Evolutionary conservation across 2,329 filamentous ascomycete species (phyloP), one percentile per base, ranked within the genome.

Genomic region (Fusarium sp.): DNA sequence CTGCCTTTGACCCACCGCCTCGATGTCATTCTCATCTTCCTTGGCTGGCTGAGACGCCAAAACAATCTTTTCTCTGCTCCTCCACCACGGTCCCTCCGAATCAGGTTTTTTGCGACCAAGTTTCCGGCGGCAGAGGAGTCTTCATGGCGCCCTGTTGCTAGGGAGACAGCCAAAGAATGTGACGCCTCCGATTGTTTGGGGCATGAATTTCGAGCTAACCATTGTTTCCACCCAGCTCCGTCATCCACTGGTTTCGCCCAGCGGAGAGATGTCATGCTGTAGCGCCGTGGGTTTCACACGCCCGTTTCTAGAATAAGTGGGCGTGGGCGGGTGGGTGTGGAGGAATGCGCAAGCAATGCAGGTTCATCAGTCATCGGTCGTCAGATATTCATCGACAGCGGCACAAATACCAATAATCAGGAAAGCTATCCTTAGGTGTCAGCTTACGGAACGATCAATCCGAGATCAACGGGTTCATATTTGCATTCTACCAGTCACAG

Each of bases 401-500:
- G 16, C 48, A 30, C 25, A 48, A 20, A 50, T 50, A 8, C 7
- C n/a, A 32, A 56, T 16, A 10, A 18, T 57, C 52, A 58, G 27
- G 34, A 14, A 37, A 58, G 25, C 27, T 23, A 58, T 27, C 20
- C 20, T 14, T 30, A 9, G 20, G 23, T 14, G 9, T 57, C 32
- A 37, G 34, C 23, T 58, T 23, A 35, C 23, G 54, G 14, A 58
- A 27, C 54, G n/a, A 18, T 58, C 34, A 39, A 58, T 35, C 34
- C 30, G 30, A 23, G 27, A 57, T 37, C 32, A 37, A 34, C 30
- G 7, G 13, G 16, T 25, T 23, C 18, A 34, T 58, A 25, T 37
- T 25, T 43, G 27, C 34, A 27, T 30, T 45, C 64, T 78, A 90
- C 92, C 93, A 95, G 81, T 94, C 91, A 80, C 92, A 94, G 63